Evolutionary conservation across 495 filamentous ascomycete genomes (phyloP), one percentile per base, ranked within the genome.

Genomic region (Xylaria cubensis): DNA sequence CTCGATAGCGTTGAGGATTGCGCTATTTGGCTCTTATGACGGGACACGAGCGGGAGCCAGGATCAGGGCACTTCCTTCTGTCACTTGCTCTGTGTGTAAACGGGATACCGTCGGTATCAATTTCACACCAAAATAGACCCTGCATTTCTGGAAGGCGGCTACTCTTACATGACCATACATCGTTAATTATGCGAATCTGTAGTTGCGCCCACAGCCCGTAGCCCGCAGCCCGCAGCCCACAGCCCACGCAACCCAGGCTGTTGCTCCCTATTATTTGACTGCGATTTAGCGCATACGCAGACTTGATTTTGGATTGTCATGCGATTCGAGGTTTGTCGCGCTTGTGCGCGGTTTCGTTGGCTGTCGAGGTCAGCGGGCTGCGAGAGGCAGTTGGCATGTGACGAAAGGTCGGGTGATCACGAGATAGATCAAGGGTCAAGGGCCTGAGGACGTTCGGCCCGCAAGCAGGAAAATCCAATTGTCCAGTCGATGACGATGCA

Each of bases 341-440:
- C 53, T 61, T 62, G 53, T 48, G n/a, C 34, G 53, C 21, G 67
- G 50, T 50, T 62, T 42, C 9, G 50, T 62, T 69, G 67, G 56
- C 24, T 36, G 55, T 62, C 26, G 2, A 39, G 39, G 39, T 69
- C 42, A 41, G 41, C 34, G 66, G 41, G 50, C 51, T 26, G 66
- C 50, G 19, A 51, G 48, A 69, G 56, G 56, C 53, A 50, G 56
- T 48, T 62, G 24, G 36, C 67, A 69, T 69, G 67, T 69, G 67
- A 69, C 42, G 24, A 48, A 48, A 61, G 67, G 55, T 48, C 39
- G 55, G 56, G 53, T 62, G 67, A 62, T 69, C 67, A 69, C 67
- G 56, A 46, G 67, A 48, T 50, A 46, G 67, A 48, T 50, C 67
- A 50, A 36, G 67, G 55, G 39, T 46, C 39, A 41, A 41, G 48